phyloP scores from a whole-genome alignment of 805 yeast species.

The Lachancea quebecensis region DNA sequence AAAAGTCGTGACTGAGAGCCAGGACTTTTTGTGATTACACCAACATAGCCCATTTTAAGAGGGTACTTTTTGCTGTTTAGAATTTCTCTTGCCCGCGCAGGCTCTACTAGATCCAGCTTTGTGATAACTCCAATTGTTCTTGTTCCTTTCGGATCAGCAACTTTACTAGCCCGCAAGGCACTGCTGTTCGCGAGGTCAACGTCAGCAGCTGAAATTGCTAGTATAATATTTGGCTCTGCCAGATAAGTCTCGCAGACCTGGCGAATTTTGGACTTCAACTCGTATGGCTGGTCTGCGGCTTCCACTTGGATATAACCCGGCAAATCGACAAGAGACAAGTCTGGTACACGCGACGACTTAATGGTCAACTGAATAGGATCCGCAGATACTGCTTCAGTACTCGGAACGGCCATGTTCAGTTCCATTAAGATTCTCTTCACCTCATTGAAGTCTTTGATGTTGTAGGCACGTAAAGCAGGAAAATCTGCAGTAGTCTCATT shows the following conservation, averaged over 20 bases:
- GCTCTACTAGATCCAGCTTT: constrained; percentile 82
- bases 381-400: constrained; percentile 74
- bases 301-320: constrained; percentile 98
- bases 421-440: constrained; percentile 85
- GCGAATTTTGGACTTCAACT: constrained; percentile 70
- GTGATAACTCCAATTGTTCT: constrained; percentile 96
- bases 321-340: constrained; percentile 84
- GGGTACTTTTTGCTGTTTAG: constrained; percentile 81
- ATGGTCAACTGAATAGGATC: constrained; percentile 93
- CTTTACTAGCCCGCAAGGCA: constrained; percentile 82
- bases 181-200: constrained; percentile 96
- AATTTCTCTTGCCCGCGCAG: constrained; percentile 60
- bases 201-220: constrained; percentile 96
- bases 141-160: constrained; percentile 89
- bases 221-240: constrained; percentile 85
- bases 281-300: constrained; percentile 91
- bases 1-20: constrained; percentile 12
- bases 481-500: constrained; percentile 89
- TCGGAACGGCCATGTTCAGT: constrained; percentile 87
- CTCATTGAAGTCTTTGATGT: constrained; percentile 78
- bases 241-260: constrained; percentile 78
- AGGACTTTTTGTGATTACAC: constrained; percentile 87
- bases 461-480: constrained; percentile 78
- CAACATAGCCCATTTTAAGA: constrained; percentile 92
- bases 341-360: constrained; percentile 86